These are phyloP conservation scores for Murraya paniculata DNA, from an alignment of 345 rosid genomes.

Conservation along the genomic window DNA sequence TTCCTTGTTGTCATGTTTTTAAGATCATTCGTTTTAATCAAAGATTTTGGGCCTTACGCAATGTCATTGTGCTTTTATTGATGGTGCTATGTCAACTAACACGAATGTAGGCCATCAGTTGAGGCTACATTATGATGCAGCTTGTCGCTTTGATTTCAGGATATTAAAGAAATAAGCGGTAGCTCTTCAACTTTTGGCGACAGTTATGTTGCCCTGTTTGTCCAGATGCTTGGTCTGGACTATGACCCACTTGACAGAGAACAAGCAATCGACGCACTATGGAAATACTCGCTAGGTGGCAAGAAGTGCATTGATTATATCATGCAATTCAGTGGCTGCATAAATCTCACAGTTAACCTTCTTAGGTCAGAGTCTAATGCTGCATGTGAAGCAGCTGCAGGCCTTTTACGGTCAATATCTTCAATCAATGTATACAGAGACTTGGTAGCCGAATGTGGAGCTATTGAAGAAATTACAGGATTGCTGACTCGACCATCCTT, in stretches of 20 bases:
- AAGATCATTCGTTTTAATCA: not conserved
- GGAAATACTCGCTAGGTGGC: conserved; percentile 84
- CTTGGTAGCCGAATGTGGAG: conserved; percentile 78
- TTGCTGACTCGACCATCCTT: conserved; percentile 56
- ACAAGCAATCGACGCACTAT: conserved; percentile 65
- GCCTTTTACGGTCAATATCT: conserved; percentile 67
- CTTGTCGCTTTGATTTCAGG: conserved; percentile 42
- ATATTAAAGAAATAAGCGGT: conserved; percentile 28
- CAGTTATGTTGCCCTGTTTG: conserved; percentile 64
- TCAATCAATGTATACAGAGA: conserved; percentile 67
- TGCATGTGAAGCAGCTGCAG: conserved; percentile 82
- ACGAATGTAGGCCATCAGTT: not conserved
- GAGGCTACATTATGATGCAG: conserved; percentile 12
- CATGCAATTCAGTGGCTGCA: conserved; percentile 74
- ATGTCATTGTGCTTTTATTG: not conserved
- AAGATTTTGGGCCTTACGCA: not conserved
- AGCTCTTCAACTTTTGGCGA: conserved; percentile 53
- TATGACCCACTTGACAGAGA: conserved; percentile 81
- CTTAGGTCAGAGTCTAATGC: conserved; percentile 62
- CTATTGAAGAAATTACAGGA: conserved; percentile 70
- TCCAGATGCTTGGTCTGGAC: conserved; percentile 90
- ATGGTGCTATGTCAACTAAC: not conserved
- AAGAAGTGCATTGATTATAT: conserved; percentile 73
- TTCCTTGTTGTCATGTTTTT: not conserved
- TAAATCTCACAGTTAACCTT: conserved; percentile 68